A percentile compares a stretch with the other conserved stretches of the same genome.
These are phyloP conservation scores for Leishmania guyanensis DNA, from an alignment of 208 protist species.

Conservation along the genomic window DNA sequence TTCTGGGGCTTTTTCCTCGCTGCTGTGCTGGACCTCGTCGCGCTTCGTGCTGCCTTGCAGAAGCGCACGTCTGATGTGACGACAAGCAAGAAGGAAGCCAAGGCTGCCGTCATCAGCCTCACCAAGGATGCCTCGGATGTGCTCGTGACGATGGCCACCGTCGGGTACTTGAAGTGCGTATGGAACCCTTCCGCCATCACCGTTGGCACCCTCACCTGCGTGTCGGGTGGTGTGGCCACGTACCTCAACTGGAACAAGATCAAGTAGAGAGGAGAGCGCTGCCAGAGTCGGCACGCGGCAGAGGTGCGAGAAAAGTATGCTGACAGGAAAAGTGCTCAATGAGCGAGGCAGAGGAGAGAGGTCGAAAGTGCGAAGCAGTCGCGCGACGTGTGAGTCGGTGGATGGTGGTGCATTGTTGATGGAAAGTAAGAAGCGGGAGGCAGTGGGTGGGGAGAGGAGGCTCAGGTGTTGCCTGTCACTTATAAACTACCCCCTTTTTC, in stretches of 20 bases:
- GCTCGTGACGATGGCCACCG: conserved; percentile 82
- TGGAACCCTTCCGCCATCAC: conserved; percentile 77
- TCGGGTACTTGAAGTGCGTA: conserved; percentile 76
- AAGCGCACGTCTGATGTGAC: conserved; percentile 58
- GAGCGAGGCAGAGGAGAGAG: neutral
- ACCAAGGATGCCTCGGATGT: conserved; percentile 82
- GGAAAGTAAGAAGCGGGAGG: neutral
- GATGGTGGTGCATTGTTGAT: neutral
- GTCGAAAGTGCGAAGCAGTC: neutral
- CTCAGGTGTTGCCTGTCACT: neutral
- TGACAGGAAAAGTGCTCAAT: neutral
- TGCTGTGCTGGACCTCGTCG: conserved; percentile 83
- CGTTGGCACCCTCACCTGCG: conserved; percentile 70
- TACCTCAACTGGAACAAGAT: conserved; percentile 92
- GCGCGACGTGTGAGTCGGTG: neutral
- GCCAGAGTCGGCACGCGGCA: neutral
- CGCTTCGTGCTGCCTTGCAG: conserved; percentile 57
- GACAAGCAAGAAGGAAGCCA: conserved; percentile 73
- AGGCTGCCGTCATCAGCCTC: conserved; percentile 76
- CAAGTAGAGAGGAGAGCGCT: conserved; percentile 37
- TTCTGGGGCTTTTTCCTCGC: conserved; percentile 93
- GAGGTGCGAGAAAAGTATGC: neutral
- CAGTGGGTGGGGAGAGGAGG: neutral
- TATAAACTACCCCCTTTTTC: neutral
- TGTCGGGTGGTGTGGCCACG: conserved; percentile 87